These are phyloP conservation scores for Rhizopogon vinicolor DNA, from an alignment of 768 basidiomycete species.

Conservation along the genomic window DNA sequence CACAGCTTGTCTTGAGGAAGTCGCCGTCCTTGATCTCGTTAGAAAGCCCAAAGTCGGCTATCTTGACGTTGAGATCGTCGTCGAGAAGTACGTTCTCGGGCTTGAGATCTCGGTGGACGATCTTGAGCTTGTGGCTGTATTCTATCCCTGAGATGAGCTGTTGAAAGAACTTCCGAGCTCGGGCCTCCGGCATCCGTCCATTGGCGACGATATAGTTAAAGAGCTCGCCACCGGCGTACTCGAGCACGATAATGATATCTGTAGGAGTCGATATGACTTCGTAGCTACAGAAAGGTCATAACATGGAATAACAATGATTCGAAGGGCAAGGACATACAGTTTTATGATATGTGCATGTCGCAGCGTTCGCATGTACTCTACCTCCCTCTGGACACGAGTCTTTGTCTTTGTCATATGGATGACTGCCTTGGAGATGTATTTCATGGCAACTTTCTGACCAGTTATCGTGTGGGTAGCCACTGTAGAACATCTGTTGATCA, in stretches of 20 bases:
- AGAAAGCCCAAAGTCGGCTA: conserved; percentile 97
- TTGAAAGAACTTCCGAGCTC: conserved; percentile 93
- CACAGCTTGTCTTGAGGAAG: conserved; percentile 95
- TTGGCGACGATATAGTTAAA: conserved; percentile 98
- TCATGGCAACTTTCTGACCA: conserved; percentile 95
- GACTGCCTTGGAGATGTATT: conserved; percentile 92
- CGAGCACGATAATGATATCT: conserved; percentile 97
- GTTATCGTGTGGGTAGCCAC: conserved; percentile 95
- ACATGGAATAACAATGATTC: background rate
- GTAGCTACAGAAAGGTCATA: conserved; percentile 42
- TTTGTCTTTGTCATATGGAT: conserved; percentile 91
- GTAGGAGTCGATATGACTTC: conserved; percentile 90
- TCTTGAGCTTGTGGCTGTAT: conserved; percentile 93
- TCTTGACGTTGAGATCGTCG: conserved; percentile 88
- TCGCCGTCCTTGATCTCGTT: conserved; percentile 97
- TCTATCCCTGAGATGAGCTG: conserved; percentile 98
- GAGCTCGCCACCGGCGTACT: conserved; percentile 93
- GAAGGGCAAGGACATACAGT: conserved; percentile 50
- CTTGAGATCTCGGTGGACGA: conserved; percentile 97
- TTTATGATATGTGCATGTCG: conserved; percentile 98
- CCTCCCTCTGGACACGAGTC: conserved; percentile 88
- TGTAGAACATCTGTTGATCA: conserved; percentile 27
- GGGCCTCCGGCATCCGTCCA: conserved; percentile 84
- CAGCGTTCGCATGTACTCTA: conserved; percentile 93
- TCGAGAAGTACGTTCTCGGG: conserved; percentile 93